Percentiles rank a stretch among this genome's conserved stretches.
Conservation (phyloP, 257 asterid species). For the Phtheirospermum japonicum region DNA sequence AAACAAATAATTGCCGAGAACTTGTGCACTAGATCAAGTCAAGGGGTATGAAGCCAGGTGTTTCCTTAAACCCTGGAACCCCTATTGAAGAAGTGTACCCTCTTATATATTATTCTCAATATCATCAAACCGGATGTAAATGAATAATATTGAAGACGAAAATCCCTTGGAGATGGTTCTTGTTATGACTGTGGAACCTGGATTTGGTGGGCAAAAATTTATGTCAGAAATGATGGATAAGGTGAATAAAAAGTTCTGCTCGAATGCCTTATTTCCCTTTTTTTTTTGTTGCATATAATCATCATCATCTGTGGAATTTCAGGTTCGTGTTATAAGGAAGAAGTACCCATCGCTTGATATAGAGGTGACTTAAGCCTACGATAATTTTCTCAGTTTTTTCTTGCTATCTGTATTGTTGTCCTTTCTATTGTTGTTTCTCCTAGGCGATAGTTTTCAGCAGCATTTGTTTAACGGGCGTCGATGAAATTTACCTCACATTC, state of each 20-base stretch:
- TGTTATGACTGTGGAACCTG: constrained; percentile 97
- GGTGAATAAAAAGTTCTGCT: constrained; percentile 38
- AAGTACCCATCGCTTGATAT: constrained; percentile 78
- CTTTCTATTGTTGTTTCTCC: not conserved
- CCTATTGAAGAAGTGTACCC: constrained; percentile 85
- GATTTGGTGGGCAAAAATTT: constrained; percentile 96
- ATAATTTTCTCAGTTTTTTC: not conserved
- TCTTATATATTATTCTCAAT: constrained; percentile 45
- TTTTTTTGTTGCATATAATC: not conserved
- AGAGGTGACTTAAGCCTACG: constrained; percentile 49
- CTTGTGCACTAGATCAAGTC: constrained; percentile 67
- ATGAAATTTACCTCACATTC: not conserved
- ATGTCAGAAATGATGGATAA: constrained; percentile 95
- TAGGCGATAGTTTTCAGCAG: not conserved
- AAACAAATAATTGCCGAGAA: constrained; percentile 84
- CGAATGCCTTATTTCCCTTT: not conserved
- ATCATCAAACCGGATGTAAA: not conserved
- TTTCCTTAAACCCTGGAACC: constrained; percentile 82
- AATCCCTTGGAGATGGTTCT: constrained; percentile 81
- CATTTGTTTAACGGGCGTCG: not conserved
- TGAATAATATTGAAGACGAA: constrained; percentile 44
- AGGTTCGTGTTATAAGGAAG: constrained; percentile 62
- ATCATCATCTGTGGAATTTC: constrained; percentile 19
- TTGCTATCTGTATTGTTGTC: not conserved
- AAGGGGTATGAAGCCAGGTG: constrained; percentile 88